Conservation (phyloP, 768 basidiomycete species). For the Tricholoma matsutake region DNA sequence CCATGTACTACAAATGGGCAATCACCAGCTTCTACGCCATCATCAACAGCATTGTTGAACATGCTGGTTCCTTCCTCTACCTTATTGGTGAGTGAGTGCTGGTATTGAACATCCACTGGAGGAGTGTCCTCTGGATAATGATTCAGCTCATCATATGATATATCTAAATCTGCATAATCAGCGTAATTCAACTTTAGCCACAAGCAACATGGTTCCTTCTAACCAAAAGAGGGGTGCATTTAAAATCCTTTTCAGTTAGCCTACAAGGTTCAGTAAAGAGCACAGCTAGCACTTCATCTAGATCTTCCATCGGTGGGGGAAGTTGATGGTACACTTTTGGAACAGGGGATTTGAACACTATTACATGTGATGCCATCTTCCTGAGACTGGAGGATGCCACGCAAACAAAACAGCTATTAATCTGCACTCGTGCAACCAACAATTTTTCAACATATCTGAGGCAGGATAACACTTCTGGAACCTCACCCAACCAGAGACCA, state of each 20-base stretch:
- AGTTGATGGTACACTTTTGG: too few species aligned
- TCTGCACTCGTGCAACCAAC: too few species aligned
- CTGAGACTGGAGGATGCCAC: too few species aligned
- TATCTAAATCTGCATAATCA: not conserved
- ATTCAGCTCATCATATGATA: too few species aligned
- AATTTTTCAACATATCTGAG: too few species aligned
- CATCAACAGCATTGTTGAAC: not conserved
- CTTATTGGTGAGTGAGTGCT: too few species aligned
- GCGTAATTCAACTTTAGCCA: conserved; percentile 27
- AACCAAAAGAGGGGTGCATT: not conserved
- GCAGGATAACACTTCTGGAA: too few species aligned
- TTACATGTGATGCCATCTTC: not conserved
- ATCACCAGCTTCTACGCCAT: too few species aligned
- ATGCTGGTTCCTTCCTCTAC: not conserved
- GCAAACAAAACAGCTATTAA: too few species aligned
- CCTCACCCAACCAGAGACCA: too few species aligned
- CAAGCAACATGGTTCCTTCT: conserved; percentile 1
- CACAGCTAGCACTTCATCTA: conserved; percentile 30
- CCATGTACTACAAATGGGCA: not conserved
- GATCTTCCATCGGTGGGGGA: conserved; percentile 13
- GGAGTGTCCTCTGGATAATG: too few species aligned
- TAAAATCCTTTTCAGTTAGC: conserved; percentile 26
- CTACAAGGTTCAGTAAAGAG: conserved; percentile 27
- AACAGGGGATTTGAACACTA: not conserved
- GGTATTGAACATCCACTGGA: too few species aligned